phyloP scores from a whole-genome alignment of 225 moss, liverwort and hornwort species.

The Sphagnum tenellum region DNA sequence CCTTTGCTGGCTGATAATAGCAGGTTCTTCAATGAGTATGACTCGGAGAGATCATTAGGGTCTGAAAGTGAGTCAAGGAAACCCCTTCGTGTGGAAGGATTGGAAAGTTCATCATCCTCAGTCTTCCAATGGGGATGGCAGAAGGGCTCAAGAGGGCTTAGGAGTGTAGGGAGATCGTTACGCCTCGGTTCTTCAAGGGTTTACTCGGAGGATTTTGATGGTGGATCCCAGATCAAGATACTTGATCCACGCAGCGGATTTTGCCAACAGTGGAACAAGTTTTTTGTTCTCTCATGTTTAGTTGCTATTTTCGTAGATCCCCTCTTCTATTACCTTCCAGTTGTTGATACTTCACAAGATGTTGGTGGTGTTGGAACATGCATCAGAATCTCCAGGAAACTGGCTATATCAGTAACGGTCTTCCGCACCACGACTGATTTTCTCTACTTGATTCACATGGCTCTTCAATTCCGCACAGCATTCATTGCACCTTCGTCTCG shows the following conservation, averaged over 20 bases:
- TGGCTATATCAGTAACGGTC: constrained; percentile 34
- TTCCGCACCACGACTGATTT: constrained; percentile 57
- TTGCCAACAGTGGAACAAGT: constrained; percentile 43
- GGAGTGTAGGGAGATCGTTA: constrained; percentile 21
- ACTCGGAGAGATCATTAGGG: constrained; percentile 13
- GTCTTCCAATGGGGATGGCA: constrained; percentile 18
- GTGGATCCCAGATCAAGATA: constrained; percentile 1
- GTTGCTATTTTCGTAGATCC: constrained; percentile 66
- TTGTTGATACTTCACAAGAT: neutral
- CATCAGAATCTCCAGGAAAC: constrained; percentile 15
- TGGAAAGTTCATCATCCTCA: constrained; percentile 5
- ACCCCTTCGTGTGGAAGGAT: constrained; percentile 19
- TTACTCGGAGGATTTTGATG: constrained; percentile 2
- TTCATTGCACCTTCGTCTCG: constrained; percentile 36
- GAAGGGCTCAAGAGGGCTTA: constrained; percentile 17
- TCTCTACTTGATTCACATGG: constrained; percentile 51
- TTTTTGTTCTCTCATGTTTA: constrained; percentile 45
- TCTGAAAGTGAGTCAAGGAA: constrained; percentile 13
- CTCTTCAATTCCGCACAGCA: constrained; percentile 46
- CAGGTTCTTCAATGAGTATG: constrained; percentile 32
- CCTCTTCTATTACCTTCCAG: constrained; percentile 54
- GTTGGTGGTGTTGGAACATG: constrained; percentile 9
- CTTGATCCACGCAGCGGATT: constrained; percentile 29
- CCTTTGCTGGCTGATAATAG: neutral
- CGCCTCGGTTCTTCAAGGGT: constrained; percentile 2